Base-by-base conservation (phyloP, 306 rosid genomes). In the Cercis canadensis region DNA sequence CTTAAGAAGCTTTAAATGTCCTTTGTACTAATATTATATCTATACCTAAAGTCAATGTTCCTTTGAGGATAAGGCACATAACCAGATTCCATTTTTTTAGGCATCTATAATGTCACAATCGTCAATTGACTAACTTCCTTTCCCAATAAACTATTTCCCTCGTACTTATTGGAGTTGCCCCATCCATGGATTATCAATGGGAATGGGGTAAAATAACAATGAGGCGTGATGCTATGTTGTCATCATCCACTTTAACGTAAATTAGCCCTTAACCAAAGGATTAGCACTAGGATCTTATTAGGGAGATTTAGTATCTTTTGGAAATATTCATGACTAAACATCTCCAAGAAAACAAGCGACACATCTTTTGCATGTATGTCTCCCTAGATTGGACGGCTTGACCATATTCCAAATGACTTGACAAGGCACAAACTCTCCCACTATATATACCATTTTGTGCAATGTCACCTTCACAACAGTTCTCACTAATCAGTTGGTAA, bases 301-400 rank as follows among this genome's bases (percentile, higher is more conserved):
- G 52, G 51, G 19, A 58, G 15, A 33, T 16, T 57, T 33, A 70
- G 66, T 61, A 45, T 45, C 55, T 62, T 79, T 79, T 74, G 72
- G 69, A 50, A 67, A 61, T 74, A 44, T 33, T 16, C 0, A 43
- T 62, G 72, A 44, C 62, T 24, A 61, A 75, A 64, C 16, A 51
- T 49, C 21, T 13, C 69, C 49, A 60, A 70, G 46, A 33, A 36
- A 18, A 65, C 12, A 51, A 60, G 50, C 24, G 61, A 12, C 41
- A 1, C 44, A 24, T 24, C 29, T 24, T 24, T 24, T 24, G 29
- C 29, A 24, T 24, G 29, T 55, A 62, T 68, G 74, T 67, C 65
- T 50, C 77, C 16, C 57, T 43, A 9, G 43, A 70, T 65, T 74
- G 86, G 83, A 78, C 72, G 86, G 81, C 46, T 58, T 59, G 72